Conservation (phyloP, 2,329 filamentous ascomycete species). For the Botrytis galanthina region DNA sequence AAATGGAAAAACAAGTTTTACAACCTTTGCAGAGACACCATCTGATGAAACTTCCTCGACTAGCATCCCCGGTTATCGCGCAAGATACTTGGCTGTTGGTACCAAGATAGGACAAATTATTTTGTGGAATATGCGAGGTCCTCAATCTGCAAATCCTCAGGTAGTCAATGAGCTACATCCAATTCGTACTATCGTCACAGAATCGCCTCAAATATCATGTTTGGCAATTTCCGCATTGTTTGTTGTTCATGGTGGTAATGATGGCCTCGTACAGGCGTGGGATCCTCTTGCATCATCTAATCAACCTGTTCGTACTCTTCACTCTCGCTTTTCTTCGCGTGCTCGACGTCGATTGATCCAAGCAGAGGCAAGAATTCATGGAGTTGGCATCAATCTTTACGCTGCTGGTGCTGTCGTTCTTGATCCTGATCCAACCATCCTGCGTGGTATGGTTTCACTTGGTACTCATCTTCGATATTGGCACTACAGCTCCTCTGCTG, state of each 20-base stretch:
- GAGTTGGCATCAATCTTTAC: constrained; percentile 71
- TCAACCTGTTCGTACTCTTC: constrained; percentile 79
- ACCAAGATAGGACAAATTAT: constrained; percentile 75
- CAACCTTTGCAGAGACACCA: constrained; percentile 33
- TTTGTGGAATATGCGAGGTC: constrained; percentile 80
- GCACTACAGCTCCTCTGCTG: constrained; percentile 82
- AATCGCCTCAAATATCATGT: constrained; percentile 82
- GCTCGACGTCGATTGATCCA: constrained; percentile 73
- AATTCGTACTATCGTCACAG: constrained; percentile 80
- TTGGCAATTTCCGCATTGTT: constrained; percentile 83
- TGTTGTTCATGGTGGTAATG: constrained; percentile 87
- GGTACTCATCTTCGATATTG: constrained; percentile 88
- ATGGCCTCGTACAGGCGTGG: constrained; percentile 95
- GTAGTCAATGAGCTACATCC: constrained; percentile 62
- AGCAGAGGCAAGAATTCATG: constrained; percentile 64
- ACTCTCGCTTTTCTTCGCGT: constrained; percentile 78
- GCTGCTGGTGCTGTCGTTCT: constrained; percentile 81
- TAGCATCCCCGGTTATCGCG: constrained; percentile 81
- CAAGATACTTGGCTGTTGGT: constrained; percentile 76
- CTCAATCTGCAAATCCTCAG: constrained; percentile 52
- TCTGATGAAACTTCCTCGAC: constrained; percentile 35
- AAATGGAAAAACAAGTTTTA: constrained; percentile 44
- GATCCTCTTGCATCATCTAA: constrained; percentile 82
- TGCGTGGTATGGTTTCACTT: constrained; percentile 83
- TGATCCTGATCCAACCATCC: constrained; percentile 80